Conservation (phyloP, 768 basidiomycete genomes). For the Lactarius sp. region DNA sequence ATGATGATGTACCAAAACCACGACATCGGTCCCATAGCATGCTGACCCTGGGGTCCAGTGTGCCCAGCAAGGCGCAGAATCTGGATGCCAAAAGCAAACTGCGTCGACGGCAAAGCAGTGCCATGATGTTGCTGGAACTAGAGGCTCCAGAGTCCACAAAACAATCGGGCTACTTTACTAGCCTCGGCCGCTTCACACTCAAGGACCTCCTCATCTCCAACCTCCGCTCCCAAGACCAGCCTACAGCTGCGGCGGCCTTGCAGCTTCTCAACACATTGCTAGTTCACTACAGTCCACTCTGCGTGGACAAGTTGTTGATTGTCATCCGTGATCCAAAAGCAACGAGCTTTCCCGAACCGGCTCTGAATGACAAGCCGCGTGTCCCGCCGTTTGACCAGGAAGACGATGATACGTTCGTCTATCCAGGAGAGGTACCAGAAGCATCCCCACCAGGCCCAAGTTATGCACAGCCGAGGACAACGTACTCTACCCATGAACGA, state of each 20-base stretch:
- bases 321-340: constrained; percentile 66
- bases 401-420: constrained; percentile 46
- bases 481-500: constrained; percentile 74
- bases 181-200: constrained; percentile 84
- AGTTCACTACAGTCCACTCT: constrained; percentile 57
- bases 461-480: constrained; percentile 64
- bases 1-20: constrained; percentile 54
- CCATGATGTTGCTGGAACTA: constrained; percentile 86
- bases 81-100: constrained; percentile 43
- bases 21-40: constrained; percentile 40
- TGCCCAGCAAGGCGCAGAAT: constrained; percentile 35
- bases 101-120: constrained; percentile 73
- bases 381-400: constrained; percentile 26
- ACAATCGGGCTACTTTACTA: constrained; percentile 78
- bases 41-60: constrained; percentile 38
- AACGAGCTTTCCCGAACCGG: constrained; percentile 67
- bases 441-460: constrained; percentile 17
- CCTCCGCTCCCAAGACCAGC: constrained; percentile 58
- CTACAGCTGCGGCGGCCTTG: constrained; percentile 70
- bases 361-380: constrained; percentile 21
- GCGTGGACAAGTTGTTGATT: constrained; percentile 62
- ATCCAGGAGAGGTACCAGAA: constrained; percentile 35
- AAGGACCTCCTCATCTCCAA: constrained; percentile 85
- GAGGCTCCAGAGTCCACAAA: constrained; percentile 68
- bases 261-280: constrained; percentile 78